These are phyloP conservation scores for Peronospora tabacina DNA, from an alignment of 352 stramenopile genomes.

Conservation along the genomic window DNA sequence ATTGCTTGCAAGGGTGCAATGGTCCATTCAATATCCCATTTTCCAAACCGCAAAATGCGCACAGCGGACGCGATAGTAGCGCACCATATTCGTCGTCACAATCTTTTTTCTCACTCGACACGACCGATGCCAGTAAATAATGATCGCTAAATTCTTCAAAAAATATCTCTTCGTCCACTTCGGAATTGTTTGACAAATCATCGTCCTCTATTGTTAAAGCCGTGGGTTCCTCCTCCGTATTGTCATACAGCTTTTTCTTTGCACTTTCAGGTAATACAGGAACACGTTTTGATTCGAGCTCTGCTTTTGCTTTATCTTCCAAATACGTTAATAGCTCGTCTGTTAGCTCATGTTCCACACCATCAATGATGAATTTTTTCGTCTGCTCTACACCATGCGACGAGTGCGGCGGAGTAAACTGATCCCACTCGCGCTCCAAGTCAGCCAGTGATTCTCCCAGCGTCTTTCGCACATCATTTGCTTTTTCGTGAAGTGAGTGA, in stretches of 20 bases:
- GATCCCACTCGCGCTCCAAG: constrained; percentile 49
- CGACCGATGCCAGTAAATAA: constrained; percentile 22
- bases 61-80: constrained; percentile 15
- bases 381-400: constrained; percentile 49
- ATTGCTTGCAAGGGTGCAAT: constrained; percentile 44
- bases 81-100: not conserved
- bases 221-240: constrained; percentile 6
- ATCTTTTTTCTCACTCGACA: constrained; percentile 1
- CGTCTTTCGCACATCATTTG: constrained; percentile 46
- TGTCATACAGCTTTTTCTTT: constrained; percentile 21
- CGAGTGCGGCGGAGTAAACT: constrained; percentile 37
- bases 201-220: constrained; percentile 17
- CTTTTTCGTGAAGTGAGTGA: constrained; percentile 53
- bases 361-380: constrained; percentile 66
- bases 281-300: constrained; percentile 44
- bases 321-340: constrained; percentile 64
- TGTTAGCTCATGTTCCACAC: constrained; percentile 57
- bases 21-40: constrained; percentile 58
- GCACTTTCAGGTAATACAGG: constrained; percentile 40
- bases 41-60: constrained; percentile 52
- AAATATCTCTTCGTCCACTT: constrained; percentile 39
- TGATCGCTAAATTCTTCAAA: constrained; percentile 53
- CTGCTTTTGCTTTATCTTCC: constrained; percentile 51
- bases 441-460: constrained; percentile 53
- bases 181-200: constrained; percentile 30